Evolutionary conservation across 495 filamentous ascomycete species (phyloP).

Genomic region (Hypoxylon rickii): DNA sequence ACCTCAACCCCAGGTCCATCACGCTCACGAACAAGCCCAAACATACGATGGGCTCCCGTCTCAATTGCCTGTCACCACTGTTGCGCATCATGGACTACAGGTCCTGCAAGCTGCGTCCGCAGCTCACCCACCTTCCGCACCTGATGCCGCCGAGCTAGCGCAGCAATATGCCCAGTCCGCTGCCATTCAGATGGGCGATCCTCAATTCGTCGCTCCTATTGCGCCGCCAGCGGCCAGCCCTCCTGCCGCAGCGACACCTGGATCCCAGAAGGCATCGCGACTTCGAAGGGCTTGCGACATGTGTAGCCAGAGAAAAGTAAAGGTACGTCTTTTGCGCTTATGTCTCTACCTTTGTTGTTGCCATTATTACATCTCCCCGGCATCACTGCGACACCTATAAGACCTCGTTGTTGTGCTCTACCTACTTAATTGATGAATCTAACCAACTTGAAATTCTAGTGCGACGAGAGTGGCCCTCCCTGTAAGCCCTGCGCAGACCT

Average conservation of each 20-base stretch:
- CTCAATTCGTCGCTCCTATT: slow-evolving; percentile 13
- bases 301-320: slow-evolving; percentile 84
- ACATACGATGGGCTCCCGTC: slow-evolving; percentile 31
- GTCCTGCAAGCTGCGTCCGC: slow-evolving; percentile 50
- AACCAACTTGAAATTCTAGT: slow-evolving; percentile 54
- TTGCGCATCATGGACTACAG: slow-evolving; percentile 51
- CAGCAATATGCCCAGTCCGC: slow-evolving; percentile 40
- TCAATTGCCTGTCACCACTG: slow-evolving; percentile 29
- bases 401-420: too few species aligned
- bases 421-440: slow-evolving; percentile 16
- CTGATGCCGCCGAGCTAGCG: slow-evolving; percentile 26
- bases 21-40: slow-evolving; percentile 2
- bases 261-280: slow-evolving; percentile 51
- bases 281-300: slow-evolving; percentile 82
- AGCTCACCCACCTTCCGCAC: slow-evolving; percentile 28
- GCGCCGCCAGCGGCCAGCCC: slow-evolving; percentile 4
- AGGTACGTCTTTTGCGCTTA: too few species aligned
- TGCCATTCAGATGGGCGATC: slow-evolving; percentile 30
- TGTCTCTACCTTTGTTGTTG: too few species aligned
- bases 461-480: slow-evolving; percentile 77
- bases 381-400: too few species aligned
- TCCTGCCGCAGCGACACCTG: neutral
- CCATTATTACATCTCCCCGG: too few species aligned
- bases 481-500: slow-evolving; percentile 80
- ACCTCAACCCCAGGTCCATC: slow-evolving; percentile 6